phyloP scores from a whole-genome alignment of 306 rosid genomes.

The Potentilla sterilis region DNA sequence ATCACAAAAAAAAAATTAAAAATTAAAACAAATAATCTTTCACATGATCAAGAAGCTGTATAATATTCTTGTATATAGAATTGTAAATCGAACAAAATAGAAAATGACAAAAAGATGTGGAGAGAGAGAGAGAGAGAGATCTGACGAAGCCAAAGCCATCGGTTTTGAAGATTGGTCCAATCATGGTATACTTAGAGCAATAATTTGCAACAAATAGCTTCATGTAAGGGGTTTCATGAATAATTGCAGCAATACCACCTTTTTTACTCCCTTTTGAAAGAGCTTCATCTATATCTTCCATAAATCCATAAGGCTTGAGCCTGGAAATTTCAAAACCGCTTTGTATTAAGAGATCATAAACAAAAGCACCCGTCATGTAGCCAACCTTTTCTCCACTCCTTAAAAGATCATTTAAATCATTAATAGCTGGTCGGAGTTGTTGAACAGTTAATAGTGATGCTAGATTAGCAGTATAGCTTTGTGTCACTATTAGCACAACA shows the following conservation, averaged over 20 bases:
- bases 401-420: constrained; percentile 19
- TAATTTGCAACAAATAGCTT: background rate
- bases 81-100: background rate
- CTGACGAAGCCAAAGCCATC: background rate
- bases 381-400: background rate
- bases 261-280: background rate
- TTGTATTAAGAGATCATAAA: background rate
- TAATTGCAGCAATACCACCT: background rate
- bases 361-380: background rate
- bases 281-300: background rate
- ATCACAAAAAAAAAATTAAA: background rate
- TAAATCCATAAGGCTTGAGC: background rate
- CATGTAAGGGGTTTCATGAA: background rate
- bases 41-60: background rate
- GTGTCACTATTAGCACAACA: constrained; percentile 49
- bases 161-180: background rate
- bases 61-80: too few species aligned
- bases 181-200: background rate
- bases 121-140: background rate
- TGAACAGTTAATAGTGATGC: constrained; percentile 48
- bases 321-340: background rate
- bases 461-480: constrained; percentile 54
- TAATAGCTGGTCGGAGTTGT: constrained; percentile 33
- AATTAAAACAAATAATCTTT: background rate
- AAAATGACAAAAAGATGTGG: too few species aligned